A percentile compares a stretch with the other conserved stretches of the same genome.
phyloP scores from a whole-genome alignment of 1,284 basidiomycete species.

The Inonotus obliquus region DNA sequence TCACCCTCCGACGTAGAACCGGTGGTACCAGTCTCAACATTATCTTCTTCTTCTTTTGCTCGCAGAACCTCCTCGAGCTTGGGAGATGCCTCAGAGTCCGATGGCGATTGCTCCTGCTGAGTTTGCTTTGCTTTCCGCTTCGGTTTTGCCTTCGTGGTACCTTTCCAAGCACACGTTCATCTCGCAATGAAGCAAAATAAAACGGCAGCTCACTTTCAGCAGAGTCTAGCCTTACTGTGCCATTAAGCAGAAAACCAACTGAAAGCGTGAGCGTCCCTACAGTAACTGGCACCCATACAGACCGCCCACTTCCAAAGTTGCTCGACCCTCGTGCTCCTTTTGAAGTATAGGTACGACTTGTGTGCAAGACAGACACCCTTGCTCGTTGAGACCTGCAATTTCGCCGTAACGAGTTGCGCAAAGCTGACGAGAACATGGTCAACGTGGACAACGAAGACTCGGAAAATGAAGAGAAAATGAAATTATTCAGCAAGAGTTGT shows the following conservation, averaged over 20 bases:
- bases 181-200: neutral
- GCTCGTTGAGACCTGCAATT: neutral
- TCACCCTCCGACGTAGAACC: neutral
- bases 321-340: neutral
- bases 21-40: neutral
- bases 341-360: neutral
- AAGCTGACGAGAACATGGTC: slow-evolving; percentile 1
- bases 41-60: neutral
- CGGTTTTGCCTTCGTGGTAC: neutral
- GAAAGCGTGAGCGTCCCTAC: neutral
- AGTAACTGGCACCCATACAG: neutral
- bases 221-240: neutral
- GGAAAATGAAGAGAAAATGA: neutral
- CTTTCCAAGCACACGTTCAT: neutral
- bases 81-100: neutral
- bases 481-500: neutral
- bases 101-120: neutral
- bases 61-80: neutral
- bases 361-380: neutral
- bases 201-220: neutral
- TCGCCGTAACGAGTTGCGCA: neutral
- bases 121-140: neutral
- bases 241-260: neutral
- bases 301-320: neutral
- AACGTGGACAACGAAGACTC: neutral